Base-by-base conservation (phyloP, 345 rosid species). In the Eucalyptus dawsonii region DNA sequence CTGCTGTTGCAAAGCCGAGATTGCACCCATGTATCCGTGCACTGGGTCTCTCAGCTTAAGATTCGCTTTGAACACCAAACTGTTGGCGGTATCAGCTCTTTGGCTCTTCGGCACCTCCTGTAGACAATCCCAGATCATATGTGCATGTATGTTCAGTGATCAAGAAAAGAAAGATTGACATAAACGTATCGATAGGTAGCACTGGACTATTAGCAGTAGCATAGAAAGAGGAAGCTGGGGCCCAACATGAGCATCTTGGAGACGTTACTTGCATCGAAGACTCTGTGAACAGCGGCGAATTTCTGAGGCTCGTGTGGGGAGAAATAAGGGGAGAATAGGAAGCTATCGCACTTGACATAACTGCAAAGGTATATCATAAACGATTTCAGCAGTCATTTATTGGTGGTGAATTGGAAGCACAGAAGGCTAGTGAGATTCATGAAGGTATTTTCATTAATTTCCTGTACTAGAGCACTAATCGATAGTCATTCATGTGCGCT, bases 191-290 rank as follows among this genome's bases (percentile, higher is more conserved):
- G 83, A 56, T 19, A 34, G 14, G 44, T 37, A 72, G 81, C 25
- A 34, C 1, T 34, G 37, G 72, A 29, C 72, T 29, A 62, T 62
- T 7, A 29, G 34, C 34, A 62, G 14, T 2, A 31, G 81, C 11
- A 37, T 19, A 37, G 45, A 37, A 19, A 37, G 81, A 72, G 45
- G 81, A 72, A 37, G 45, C 14, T 17, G 45, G 10, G 22, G 80
- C 22, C 53, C 90, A 95, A 96, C 95, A 92, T 87, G 91, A 96
- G 92, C 97, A 96, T 90, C 92, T 96, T 95, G 92, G 97, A 92
- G 90, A 96, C 95, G 89, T 95, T 96, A 87, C 98, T 96, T 3
- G 97, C 98, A 21, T 97, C 98, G n/a, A 95, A 96, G 91, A 96
- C 94, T 91, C 93, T 95, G 91, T 96, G 98, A 90, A 96, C 97